phyloP scores from a whole-genome alignment of 163 green algal species.

The Trebouxiophyceae sp. region DNA sequence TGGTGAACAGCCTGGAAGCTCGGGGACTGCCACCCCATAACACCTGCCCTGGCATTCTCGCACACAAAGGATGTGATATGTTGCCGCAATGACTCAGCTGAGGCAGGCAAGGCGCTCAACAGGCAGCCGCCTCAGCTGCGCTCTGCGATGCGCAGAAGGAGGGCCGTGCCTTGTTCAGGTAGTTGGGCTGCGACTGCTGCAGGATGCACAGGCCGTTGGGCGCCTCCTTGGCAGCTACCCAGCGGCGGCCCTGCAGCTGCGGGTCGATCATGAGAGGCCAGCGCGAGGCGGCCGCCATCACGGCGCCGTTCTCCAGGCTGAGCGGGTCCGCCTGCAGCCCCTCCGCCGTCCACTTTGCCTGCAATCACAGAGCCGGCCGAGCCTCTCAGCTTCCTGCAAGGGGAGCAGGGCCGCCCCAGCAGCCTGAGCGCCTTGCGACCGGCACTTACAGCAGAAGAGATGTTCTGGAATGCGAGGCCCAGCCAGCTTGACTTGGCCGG shows the following conservation, averaged over 20 bases:
- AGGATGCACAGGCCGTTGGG: slow-evolving; percentile 68
- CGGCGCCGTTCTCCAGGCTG: slow-evolving; percentile 85
- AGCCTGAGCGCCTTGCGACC: too few species aligned
- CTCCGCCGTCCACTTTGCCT: slow-evolving; percentile 80
- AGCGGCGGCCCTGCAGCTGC: slow-evolving; percentile 75
- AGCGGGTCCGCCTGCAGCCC: slow-evolving; percentile 78
- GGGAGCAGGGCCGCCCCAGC: too few species aligned
- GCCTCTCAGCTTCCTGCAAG: too few species aligned
- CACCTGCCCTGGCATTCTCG: neutral
- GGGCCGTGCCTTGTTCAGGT: slow-evolving; percentile 66
- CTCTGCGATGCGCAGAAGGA: too few species aligned
- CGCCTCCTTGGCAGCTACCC: slow-evolving; percentile 73
- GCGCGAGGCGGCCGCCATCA: slow-evolving; percentile 67
- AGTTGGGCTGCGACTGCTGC: slow-evolving; percentile 79
- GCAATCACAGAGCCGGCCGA: too few species aligned
- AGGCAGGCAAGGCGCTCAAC: too few species aligned
- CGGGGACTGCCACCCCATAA: too few species aligned
- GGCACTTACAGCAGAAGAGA: too few species aligned
- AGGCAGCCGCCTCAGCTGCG: too few species aligned
- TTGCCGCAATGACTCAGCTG: neutral
- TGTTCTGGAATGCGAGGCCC: too few species aligned
- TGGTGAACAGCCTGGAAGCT: too few species aligned
- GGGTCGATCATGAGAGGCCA: slow-evolving; percentile 91
- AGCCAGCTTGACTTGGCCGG: too few species aligned
- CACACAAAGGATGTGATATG: neutral